Evolutionary conservation across 805 yeast genomes (phyloP), one percentile per base, ranked within the genome.

Genomic region (Babjeviella inositovora): DNA sequence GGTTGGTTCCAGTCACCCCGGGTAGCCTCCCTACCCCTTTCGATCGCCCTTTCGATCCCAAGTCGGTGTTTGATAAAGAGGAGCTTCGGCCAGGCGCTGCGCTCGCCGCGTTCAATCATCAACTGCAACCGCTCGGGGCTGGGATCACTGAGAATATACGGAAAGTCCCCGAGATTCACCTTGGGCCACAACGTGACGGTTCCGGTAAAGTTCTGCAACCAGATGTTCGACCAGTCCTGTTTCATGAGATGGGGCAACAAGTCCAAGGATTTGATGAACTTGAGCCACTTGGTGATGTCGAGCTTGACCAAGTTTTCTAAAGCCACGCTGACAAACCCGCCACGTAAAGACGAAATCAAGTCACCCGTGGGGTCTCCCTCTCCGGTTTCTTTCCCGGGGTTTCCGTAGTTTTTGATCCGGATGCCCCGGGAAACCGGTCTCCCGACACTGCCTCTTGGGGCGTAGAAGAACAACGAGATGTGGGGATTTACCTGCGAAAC

Each of bases 401-500:
- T n/a, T n/a, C n/a, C n/a, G n/a, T n/a, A n/a, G n/a, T n/a, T n/a
- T n/a, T n/a, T n/a, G n/a, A n/a, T n/a, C n/a, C n/a, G n/a, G n/a
- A n/a, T n/a, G 2, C 73, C 66, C 28, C 71, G 53, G 1, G 75
- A 60, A 12, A 79, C 80, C 0, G 92, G 92, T 27, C 74, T 54
- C 1, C 92, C 92, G 10, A 77, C 77, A 2, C 80, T 70, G 2
- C 92, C 92, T 33, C 72, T 62, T 13, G 87, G 82, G 6, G 82
- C 76, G 39, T 65, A 77, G 36, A 71, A 73, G 46, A 79, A 77
- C 11, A 79, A 50, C 21, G 76, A 62, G 15, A 77, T 73, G 41
- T 77, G 92, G 1, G 92, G 90, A 41, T 79, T 77, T 6, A 77
- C 87, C 47, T 77, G 92, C 11, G 82, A 70, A 11, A 79, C 90